Conservation (phyloP, 2,329 filamentous ascomycete species). For the Chaetomiaceae sp. region DNA sequence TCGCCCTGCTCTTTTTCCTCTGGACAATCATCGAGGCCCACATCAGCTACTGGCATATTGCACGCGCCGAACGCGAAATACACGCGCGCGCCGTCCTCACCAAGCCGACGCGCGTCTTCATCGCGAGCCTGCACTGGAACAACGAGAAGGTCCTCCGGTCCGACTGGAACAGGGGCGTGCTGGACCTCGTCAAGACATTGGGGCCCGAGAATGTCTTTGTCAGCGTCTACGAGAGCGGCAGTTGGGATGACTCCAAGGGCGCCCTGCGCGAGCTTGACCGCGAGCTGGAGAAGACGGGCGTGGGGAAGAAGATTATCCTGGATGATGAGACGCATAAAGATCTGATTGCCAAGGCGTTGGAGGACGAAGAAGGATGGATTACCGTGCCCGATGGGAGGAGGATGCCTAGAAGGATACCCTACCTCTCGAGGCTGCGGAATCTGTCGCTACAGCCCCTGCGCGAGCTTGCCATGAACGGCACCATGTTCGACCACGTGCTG, state of each 20-base stretch:
- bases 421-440: conserved; percentile 62
- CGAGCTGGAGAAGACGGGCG: conserved; percentile 46
- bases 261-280: conserved; percentile 54
- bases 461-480: conserved; percentile 45
- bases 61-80: conserved; percentile 20
- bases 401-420: conserved; percentile 63
- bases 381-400: conserved; percentile 45
- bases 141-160: conserved; percentile 54
- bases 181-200: conserved; percentile 51
- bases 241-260: conserved; percentile 62
- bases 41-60: conserved; percentile 23
- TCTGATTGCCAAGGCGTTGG: conserved; percentile 36
- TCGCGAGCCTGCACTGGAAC: conserved; percentile 65
- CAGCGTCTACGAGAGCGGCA: conserved; percentile 63
- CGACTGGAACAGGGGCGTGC: conserved; percentile 56
- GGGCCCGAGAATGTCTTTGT: conserved; percentile 62
- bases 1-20: conserved; percentile 19
- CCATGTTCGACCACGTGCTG: conserved; percentile 51
- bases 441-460: conserved; percentile 55
- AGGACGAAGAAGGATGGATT: conserved; percentile 53
- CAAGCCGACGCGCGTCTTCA: conserved; percentile 46
- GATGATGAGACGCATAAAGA: conserved; percentile 53
- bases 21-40: conserved; percentile 26
- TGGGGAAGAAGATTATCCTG: conserved; percentile 52
- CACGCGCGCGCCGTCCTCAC: conserved; percentile 4